These are phyloP conservation scores for Russula foetens DNA, from an alignment of 768 basidiomycete genomes.

Conservation along the genomic window DNA sequence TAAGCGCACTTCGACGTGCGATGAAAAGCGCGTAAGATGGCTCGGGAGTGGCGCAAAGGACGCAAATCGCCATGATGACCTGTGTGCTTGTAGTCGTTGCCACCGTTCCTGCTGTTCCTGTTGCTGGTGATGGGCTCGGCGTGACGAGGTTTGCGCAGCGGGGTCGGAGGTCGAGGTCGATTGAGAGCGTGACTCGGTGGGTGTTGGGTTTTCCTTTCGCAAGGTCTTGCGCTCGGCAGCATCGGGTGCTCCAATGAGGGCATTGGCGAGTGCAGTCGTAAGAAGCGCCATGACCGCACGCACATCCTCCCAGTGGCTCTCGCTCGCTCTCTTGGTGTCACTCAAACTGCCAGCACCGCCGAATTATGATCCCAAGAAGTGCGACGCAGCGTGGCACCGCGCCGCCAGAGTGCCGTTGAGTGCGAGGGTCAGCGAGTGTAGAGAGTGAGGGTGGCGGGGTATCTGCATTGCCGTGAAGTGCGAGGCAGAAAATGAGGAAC, in stretches of 20 bases:
- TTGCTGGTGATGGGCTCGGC: too few species aligned
- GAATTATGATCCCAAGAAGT: constrained; percentile 72
- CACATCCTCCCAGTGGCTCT: too few species aligned
- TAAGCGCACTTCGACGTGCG: constrained; percentile 66
- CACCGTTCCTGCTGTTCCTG: not conserved
- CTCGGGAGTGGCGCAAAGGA: constrained; percentile 73
- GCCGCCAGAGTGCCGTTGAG: constrained; percentile 59
- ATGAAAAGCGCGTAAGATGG: constrained; percentile 57
- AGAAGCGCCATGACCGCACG: too few species aligned
- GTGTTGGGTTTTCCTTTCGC: constrained; percentile 42
- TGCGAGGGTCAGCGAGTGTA: constrained; percentile 48
- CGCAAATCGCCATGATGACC: constrained; percentile 23
- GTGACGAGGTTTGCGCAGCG: not conserved
- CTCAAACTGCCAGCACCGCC: constrained; percentile 23
- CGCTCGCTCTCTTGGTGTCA: too few species aligned
- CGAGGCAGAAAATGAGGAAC: constrained; percentile 32
- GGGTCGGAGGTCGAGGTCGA: too few species aligned
- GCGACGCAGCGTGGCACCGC: constrained; percentile 70
- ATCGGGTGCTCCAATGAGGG: constrained; percentile 55
- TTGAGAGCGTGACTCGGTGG: too few species aligned
- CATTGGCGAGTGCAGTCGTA: too few species aligned
- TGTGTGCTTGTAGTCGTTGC: too few species aligned
- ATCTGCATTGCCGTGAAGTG: too few species aligned
- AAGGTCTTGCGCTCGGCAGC: constrained; percentile 48
- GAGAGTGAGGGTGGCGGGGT: too few species aligned